These are phyloP conservation scores for Breynia disticha DNA, from an alignment of 441 rosid genomes.

Conservation along the genomic window DNA sequence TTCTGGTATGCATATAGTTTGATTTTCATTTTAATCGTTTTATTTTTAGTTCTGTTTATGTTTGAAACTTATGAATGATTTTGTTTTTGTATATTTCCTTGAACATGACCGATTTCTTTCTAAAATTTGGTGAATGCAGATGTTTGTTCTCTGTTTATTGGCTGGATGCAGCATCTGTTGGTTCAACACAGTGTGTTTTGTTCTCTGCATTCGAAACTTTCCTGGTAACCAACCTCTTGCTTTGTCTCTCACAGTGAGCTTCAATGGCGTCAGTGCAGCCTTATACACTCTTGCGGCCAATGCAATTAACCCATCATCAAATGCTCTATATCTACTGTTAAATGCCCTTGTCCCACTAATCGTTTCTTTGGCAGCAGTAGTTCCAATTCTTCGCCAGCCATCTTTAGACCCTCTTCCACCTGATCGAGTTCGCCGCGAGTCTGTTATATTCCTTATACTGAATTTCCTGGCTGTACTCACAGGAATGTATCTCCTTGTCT, in stretches of 20 bases:
- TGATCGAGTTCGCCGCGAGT: slow-evolving; percentile 61
- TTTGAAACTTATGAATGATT: no score
- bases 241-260: slow-evolving; percentile 79
- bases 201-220: slow-evolving; percentile 80
- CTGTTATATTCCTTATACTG: slow-evolving; percentile 57
- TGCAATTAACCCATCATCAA: slow-evolving; percentile 49
- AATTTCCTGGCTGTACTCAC: slow-evolving; percentile 58
- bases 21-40: background rate
- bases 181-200: slow-evolving; percentile 97
- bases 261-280: slow-evolving; percentile 92
- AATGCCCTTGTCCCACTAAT: slow-evolving; percentile 70
- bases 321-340: slow-evolving; percentile 56
- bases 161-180: slow-evolving; percentile 93
- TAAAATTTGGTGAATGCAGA: slow-evolving; percentile 33
- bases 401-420: slow-evolving; percentile 62
- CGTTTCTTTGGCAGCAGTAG: slow-evolving; percentile 43
- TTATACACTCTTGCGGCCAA: slow-evolving; percentile 64
- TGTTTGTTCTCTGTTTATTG: slow-evolving; percentile 68
- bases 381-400: slow-evolving; percentile 84
- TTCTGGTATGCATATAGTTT: slow-evolving; percentile 41
- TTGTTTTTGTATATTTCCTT: background rate
- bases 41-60: background rate
- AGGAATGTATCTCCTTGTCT: slow-evolving; percentile 68
- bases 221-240: slow-evolving; percentile 71
- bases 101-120: background rate